Conservation (phyloP, 805 yeast species). For the Candida tallmaniae region DNA sequence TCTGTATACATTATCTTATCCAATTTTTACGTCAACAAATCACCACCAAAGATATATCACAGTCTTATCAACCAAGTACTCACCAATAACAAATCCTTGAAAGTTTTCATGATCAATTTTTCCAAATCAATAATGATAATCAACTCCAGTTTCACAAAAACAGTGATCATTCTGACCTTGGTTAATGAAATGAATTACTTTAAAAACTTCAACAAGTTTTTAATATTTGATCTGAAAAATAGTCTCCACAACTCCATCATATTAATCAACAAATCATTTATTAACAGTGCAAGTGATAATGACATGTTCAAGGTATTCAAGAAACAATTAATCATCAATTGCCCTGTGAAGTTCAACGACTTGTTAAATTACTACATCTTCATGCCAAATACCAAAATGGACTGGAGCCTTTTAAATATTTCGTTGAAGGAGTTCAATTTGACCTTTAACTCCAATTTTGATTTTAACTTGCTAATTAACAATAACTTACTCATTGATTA, state of each 20-base stretch:
- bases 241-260: conserved; percentile 51
- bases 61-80: conserved; percentile 15
- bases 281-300: conserved; percentile 7
- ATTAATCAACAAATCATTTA: conserved; percentile 38
- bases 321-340: conserved; percentile 44
- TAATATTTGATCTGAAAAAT: conserved; percentile 33
- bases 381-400: conserved; percentile 29
- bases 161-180: conserved; percentile 27
- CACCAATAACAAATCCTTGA: conserved; percentile 9
- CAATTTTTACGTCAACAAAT: conserved; percentile 35
- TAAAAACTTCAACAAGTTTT: conserved; percentile 15
- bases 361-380: conserved; percentile 45
- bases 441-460: conserved; percentile 9
- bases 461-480: conserved; percentile 6
- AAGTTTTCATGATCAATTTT: conserved; percentile 20
- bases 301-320: conserved; percentile 40
- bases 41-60: conserved; percentile 32
- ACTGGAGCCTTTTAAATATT: conserved; percentile 43
- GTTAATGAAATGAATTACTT: conserved; percentile 30
- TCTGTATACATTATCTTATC: conserved; percentile 45
- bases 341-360: conserved; percentile 49
- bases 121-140: conserved; percentile 20
- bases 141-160: conserved; percentile 20
- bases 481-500: conserved; percentile 9
- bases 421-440: conserved; percentile 45